These are phyloP conservation scores for Penicillium odoratum DNA, from an alignment of 495 filamentous ascomycete genomes.

Conservation along the genomic window DNA sequence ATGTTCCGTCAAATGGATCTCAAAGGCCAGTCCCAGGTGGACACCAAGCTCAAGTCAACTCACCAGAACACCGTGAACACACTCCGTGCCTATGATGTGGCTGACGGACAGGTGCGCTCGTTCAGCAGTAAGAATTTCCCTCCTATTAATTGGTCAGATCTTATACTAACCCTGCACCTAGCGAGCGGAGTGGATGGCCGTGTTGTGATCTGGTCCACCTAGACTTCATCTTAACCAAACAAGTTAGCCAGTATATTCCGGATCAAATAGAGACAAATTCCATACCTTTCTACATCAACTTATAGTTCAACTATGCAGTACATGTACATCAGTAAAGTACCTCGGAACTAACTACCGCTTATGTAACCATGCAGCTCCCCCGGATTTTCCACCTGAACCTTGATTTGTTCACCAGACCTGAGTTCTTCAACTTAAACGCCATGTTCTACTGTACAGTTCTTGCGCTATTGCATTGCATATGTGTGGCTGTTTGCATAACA, in stretches of 20 bases:
- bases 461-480: background rate
- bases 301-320: too few species aligned
- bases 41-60: slow-evolving; percentile 91
- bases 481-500: background rate
- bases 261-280: background rate
- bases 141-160: background rate
- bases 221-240: slow-evolving; percentile 5
- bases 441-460: slow-evolving; percentile 11
- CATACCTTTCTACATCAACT: background rate
- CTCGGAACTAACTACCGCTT: background rate
- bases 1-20: slow-evolving; percentile 99
- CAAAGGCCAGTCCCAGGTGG: slow-evolving; percentile 83
- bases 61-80: slow-evolving; percentile 97
- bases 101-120: slow-evolving; percentile 64
- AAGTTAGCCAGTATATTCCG: background rate
- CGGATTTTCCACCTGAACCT: slow-evolving; percentile 16
- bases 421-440: slow-evolving; percentile 1
- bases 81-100: slow-evolving; percentile 69
- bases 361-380: slow-evolving; percentile 5
- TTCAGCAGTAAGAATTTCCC: slow-evolving; percentile 76
- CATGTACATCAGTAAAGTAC: background rate
- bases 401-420: slow-evolving; percentile 1
- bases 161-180: slow-evolving; percentile 46
- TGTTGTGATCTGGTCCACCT: slow-evolving; percentile 75
- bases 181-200: slow-evolving; percentile 93